Evolutionary conservation across 78 protist genomes (phyloP).

Genomic region (Emiliania huxleyi): DNA sequence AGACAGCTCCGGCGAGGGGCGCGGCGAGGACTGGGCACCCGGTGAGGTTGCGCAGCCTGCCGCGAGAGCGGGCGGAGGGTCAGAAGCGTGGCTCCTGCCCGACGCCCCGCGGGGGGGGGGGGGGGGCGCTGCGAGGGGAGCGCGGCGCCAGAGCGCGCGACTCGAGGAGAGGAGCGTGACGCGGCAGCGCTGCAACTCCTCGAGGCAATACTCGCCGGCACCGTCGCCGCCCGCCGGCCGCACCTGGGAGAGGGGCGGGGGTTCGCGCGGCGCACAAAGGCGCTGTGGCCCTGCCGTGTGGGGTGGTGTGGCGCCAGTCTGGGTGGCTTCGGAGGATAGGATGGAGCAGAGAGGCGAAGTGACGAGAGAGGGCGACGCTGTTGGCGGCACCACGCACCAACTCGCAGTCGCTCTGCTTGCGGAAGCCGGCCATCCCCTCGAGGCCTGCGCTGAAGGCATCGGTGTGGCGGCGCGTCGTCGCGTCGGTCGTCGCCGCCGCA

Average conservation of each 20-base stretch:
- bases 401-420: no score
- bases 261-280: no score
- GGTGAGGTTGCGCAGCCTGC: not conserved
- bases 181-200: not conserved
- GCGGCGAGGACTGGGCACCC: conserved; percentile 15
- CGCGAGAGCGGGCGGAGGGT: no score
- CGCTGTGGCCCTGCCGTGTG: no score
- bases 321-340: not conserved
- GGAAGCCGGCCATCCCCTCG: not conserved
- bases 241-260: no score
- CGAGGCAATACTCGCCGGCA: not conserved
- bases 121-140: no score
- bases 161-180: not conserved
- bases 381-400: no score
- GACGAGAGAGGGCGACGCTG: no score
- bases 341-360: no score
- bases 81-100: no score
- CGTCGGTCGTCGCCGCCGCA: not conserved
- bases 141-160: not conserved
- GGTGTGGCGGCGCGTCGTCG: not conserved
- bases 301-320: not conserved
- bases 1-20: conserved; percentile 35
- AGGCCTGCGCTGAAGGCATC: not conserved
- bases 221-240: not conserved
- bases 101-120: no score